Conservation (phyloP, 352 stramenopile genomes). For the Pythium vanterpoolii region DNA sequence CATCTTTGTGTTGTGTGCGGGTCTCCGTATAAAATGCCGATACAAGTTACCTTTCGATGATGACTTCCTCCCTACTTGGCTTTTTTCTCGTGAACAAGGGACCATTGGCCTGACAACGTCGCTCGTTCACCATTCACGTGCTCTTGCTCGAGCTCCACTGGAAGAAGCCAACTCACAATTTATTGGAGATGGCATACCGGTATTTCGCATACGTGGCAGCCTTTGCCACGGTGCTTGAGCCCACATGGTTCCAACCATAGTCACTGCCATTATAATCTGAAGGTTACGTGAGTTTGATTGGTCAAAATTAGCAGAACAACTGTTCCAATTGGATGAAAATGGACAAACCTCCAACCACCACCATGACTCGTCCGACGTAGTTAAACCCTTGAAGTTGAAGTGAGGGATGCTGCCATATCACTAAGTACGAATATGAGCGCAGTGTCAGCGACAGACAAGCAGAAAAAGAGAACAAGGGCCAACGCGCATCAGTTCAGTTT, state of each 20-base stretch:
- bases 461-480: not conserved
- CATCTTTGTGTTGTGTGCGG: not conserved
- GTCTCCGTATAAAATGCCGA: not conserved
- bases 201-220: too few relatives aligned
- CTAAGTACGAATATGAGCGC: conserved; percentile 1
- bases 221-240: too few relatives aligned
- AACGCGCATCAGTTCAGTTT: conserved; percentile 15
- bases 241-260: too few relatives aligned
- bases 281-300: conserved; percentile 10
- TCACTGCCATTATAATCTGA: too few relatives aligned
- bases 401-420: not conserved
- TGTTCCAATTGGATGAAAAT: not conserved
- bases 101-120: too few relatives aligned
- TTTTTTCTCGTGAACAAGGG: too few relatives aligned
- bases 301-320: not conserved
- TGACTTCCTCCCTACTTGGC: too few relatives aligned
- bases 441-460: not conserved
- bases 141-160: too few relatives aligned
- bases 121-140: too few relatives aligned
- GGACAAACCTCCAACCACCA: not conserved
- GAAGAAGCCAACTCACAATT: too few relatives aligned
- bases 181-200: too few relatives aligned
- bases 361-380: conserved; percentile 7
- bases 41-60: not conserved
- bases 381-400: conserved; percentile 11